These are phyloP conservation scores for Calonectria montana DNA, from an alignment of 2,329 filamentous ascomycete genomes.

Conservation along the genomic window DNA sequence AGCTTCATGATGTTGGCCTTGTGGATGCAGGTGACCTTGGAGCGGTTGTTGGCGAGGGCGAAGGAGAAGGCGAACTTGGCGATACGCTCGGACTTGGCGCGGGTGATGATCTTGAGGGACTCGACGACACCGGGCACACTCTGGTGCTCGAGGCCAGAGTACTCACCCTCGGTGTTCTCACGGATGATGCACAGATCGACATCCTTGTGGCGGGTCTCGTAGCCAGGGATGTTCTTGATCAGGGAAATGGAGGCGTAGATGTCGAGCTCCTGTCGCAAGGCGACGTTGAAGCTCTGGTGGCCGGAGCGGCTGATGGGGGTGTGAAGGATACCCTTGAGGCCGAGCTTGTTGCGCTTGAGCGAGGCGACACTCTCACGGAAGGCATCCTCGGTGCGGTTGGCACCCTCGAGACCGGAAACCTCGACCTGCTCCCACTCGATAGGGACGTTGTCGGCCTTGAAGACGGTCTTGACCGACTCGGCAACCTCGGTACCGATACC, in stretches of 20 bases:
- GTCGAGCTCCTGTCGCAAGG: conserved; percentile 98
- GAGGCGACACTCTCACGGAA: conserved; percentile 97
- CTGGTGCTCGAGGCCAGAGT: conserved; percentile 98
- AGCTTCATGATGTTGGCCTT: conserved; percentile 99
- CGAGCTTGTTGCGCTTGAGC: conserved; percentile 97
- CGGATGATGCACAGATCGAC: conserved; percentile 99
- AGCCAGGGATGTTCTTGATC: conserved; percentile 99
- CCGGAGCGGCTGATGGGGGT: conserved; percentile 96
- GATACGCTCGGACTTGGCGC: conserved; percentile 98
- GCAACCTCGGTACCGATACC: conserved; percentile 98
- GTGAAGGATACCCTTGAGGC: conserved; percentile 98
- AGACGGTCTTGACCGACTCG: conserved; percentile 98
- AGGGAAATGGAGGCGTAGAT: conserved; percentile 98
- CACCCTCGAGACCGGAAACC: conserved; percentile 86
- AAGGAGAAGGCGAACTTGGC: conserved; percentile 99
- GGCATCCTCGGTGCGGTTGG: conserved; percentile 89
- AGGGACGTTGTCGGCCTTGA: conserved; percentile 99
- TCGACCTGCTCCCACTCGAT: conserved; percentile 99
- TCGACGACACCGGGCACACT: conserved; percentile 96
- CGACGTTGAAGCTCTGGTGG: conserved; percentile 99
- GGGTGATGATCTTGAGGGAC: conserved; percentile 99
- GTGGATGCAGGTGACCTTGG: conserved; percentile 99
- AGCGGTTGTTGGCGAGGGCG: conserved; percentile 96
- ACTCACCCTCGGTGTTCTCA: conserved; percentile 99
- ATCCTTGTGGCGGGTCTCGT: conserved; percentile 95